Evolutionary conservation across 2,329 filamentous ascomycete species (phyloP), one percentile per base, ranked within the genome.

Genomic region (Beauveria brongniartii): DNA sequence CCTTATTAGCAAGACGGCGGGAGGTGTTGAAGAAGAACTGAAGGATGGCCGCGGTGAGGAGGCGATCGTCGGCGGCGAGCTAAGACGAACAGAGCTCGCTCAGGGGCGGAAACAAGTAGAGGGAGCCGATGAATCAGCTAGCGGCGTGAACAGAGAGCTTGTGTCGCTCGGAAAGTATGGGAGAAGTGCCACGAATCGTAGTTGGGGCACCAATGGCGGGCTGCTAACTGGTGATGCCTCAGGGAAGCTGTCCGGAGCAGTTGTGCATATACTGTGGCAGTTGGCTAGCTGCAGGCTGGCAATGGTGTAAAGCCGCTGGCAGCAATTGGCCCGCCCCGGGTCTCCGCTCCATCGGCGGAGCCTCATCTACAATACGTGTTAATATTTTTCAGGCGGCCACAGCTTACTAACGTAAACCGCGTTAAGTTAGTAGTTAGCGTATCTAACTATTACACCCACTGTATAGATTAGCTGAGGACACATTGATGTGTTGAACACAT

Each of bases 1-100:
- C 55, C 55, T 48, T 50, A 57, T 64, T 63, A 64, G 64, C 63
- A 18, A 30, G 37, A 20, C 37, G 44, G 44, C 40, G 12, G n/a
- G 20, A 37, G 30, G 24, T n/a, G 16, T 16, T 18, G 24, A 14
- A 34, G n/a, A 5, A 51, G 16, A 44, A 22, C 28, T 55, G 22
- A 46, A 16, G 30, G 30, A 24, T 43, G 30, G 46, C 24, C 10
- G 22, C 22, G 18, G 43, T 48, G 30, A 53, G 26, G 6, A 54
- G 24, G 20, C 20, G 20, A 12, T n/a, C 10, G 14, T 46, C 20
- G 30, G 24, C 41, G n/a, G 40, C 46, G 57, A 44, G 37, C 9
- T n/a, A 6, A 34, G 24, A 52, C 37, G 47, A 50, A 53, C 37
- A n/a, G 40, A 44, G 47, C 26, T 44, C 18, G 50, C 22, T 54